These are phyloP conservation scores for Rhipidocladum racemiflorum DNA, from an alignment of 176 grass and related monocot species.

Conservation along the genomic window DNA sequence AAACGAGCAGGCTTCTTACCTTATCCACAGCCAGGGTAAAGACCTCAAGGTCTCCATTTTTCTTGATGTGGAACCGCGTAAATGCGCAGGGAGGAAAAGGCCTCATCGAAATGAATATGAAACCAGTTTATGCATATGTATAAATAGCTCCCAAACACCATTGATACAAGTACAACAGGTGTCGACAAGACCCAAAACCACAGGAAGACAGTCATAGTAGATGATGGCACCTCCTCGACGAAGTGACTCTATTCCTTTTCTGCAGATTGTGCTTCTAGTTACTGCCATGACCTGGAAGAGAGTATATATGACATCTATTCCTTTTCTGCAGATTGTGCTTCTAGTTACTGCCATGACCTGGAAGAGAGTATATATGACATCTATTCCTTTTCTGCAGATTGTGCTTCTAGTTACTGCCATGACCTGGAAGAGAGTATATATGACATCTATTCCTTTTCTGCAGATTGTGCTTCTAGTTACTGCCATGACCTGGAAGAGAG, in stretches of 20 bases:
- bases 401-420: conserved; percentile 86
- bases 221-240: conserved; percentile 84
- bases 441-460: conserved; percentile 64
- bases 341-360: conserved; percentile 95
- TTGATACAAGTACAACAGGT: conserved; percentile 87
- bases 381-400: too few species aligned
- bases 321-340: conserved; percentile 86
- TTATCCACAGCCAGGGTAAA: conserved; percentile 91
- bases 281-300: conserved; percentile 86
- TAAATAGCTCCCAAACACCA: conserved; percentile 93
- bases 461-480: conserved; percentile 85
- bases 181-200: conserved; percentile 98
- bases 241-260: conserved; percentile 74
- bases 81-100: conserved; percentile 90
- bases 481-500: conserved; percentile 75
- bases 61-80: conserved; percentile 81
- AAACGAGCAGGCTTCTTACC: conserved; percentile 23
- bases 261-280: conserved; percentile 82
- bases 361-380: neutral
- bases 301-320: neutral
- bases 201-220: conserved; percentile 77
- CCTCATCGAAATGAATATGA: conserved; percentile 93
- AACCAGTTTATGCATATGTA: conserved; percentile 99
- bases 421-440: conserved; percentile 46
- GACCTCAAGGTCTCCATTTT: conserved; percentile 79